Conservation (phyloP, 805 yeast genomes). For the Zygotorulaspora danielsina region DNA sequence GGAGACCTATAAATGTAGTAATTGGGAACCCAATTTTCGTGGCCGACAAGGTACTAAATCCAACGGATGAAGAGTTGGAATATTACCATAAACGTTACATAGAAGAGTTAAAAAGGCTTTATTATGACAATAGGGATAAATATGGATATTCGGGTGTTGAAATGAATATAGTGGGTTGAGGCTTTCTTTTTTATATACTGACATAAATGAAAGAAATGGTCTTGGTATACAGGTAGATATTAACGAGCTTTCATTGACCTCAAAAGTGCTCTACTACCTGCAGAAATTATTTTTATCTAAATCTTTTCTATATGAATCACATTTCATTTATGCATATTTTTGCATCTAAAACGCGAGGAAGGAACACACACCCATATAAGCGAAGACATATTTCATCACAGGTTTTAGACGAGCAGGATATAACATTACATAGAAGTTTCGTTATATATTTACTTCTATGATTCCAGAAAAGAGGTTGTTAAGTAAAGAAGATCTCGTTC, state of each 20-base stretch:
- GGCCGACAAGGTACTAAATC: conserved; percentile 44
- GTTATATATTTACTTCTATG: too few species aligned
- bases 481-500: conserved; percentile 54
- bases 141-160: conserved; percentile 36
- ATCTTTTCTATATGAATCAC: too few species aligned
- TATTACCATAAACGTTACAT: conserved; percentile 71
- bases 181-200: too few species aligned
- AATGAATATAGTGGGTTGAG: conserved; percentile 29
- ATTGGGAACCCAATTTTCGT: conserved; percentile 63
- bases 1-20: conserved; percentile 75
- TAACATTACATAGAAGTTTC: too few species aligned
- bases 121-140: conserved; percentile 57
- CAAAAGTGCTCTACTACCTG: too few species aligned
- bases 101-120: conserved; percentile 56
- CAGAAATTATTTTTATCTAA: too few species aligned
- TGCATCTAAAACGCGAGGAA: too few species aligned
- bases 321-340: too few species aligned
- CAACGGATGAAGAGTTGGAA: conserved; percentile 50
- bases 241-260: background rate
- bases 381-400: too few species aligned
- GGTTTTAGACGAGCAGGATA: too few species aligned
- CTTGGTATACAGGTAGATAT: background rate
- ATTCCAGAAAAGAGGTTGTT: conserved; percentile 46
- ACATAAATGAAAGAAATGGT: too few species aligned
- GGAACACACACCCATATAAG: too few species aligned